phyloP scores from a whole-genome alignment of 768 basidiomycete species.

The Tylopilus intermedius region DNA sequence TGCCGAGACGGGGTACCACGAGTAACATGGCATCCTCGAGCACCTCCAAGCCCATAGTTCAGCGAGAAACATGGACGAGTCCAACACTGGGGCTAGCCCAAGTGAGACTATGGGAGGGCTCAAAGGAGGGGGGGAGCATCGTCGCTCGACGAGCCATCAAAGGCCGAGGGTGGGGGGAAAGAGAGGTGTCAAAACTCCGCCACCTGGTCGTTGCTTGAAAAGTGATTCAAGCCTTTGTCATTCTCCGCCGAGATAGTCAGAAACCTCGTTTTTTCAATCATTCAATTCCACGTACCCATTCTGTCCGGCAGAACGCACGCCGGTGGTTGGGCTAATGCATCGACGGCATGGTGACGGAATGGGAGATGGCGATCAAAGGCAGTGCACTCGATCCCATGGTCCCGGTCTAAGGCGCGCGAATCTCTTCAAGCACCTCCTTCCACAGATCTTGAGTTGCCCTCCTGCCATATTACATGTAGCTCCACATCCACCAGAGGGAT shows the following conservation, averaged over 20 bases:
- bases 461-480: neutral
- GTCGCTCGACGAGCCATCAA: neutral
- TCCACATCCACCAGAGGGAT: neutral
- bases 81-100: neutral
- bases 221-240: neutral
- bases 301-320: neutral
- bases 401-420: neutral
- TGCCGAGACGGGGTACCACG: neutral
- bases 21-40: neutral
- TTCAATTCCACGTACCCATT: neutral
- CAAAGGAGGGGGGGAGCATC: neutral
- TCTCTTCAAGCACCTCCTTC: neutral
- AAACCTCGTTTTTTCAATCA: neutral
- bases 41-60: neutral
- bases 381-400: neutral
- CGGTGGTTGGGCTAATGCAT: neutral
- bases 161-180: neutral
- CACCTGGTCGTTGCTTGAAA: neutral
- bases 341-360: neutral
- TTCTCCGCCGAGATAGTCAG: constrained; percentile 3
- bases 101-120: neutral
- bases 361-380: constrained; percentile 4
- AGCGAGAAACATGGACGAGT: neutral
- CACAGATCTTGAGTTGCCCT: constrained; percentile 5
- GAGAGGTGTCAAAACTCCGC: neutral